Evolutionary conservation across 768 basidiomycete genomes (phyloP).

Genomic region (Boletus pseudo-olivaceus): DNA sequence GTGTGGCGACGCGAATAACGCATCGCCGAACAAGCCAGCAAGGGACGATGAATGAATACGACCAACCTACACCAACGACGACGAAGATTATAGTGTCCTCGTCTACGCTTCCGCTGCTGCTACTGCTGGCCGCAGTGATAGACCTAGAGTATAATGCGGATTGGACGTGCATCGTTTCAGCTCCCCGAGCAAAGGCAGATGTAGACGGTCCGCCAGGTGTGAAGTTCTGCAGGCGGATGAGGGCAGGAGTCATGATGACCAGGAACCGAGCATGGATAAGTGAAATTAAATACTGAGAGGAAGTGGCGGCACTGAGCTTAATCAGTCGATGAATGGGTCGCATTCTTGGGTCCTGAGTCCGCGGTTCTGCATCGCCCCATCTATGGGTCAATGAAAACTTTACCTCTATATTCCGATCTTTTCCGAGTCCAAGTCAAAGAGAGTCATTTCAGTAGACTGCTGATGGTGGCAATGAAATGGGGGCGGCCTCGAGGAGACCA

Average conservation of each 20-base stretch:
- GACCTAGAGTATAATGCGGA: slow-evolving; percentile 11
- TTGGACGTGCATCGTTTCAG: slow-evolving; percentile 3
- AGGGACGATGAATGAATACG: slow-evolving; percentile 2
- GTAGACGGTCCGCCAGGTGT: not conserved
- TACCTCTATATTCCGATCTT: slow-evolving; percentile 14
- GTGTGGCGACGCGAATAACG: not conserved
- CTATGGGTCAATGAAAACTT: slow-evolving; percentile 16
- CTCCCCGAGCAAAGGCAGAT: not conserved
- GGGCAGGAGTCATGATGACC: slow-evolving; percentile 11
- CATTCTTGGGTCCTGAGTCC: not conserved
- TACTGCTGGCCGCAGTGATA: not conserved
- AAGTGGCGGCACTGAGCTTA: slow-evolving; percentile 8
- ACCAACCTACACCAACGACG: slow-evolving; percentile 25
- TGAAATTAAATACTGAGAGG: slow-evolving; percentile 16
- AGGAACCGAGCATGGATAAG: not conserved
- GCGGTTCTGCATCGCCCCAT: slow-evolving; percentile 16
- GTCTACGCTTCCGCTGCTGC: slow-evolving; percentile 3
- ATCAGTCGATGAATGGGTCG: slow-evolving; percentile 8
- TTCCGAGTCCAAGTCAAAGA: slow-evolving; percentile 11
- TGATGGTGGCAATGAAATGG: slow-evolving; percentile 21
- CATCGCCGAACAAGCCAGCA: slow-evolving; percentile 1
- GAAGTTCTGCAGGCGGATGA: not conserved
- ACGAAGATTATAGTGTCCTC: slow-evolving; percentile 22
- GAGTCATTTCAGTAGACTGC: slow-evolving; percentile 7
- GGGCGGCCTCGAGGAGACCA: slow-evolving; percentile 18